Evolutionary conservation across 1,284 basidiomycete species (phyloP).

Genomic region (Naganishia cerealis): DNA sequence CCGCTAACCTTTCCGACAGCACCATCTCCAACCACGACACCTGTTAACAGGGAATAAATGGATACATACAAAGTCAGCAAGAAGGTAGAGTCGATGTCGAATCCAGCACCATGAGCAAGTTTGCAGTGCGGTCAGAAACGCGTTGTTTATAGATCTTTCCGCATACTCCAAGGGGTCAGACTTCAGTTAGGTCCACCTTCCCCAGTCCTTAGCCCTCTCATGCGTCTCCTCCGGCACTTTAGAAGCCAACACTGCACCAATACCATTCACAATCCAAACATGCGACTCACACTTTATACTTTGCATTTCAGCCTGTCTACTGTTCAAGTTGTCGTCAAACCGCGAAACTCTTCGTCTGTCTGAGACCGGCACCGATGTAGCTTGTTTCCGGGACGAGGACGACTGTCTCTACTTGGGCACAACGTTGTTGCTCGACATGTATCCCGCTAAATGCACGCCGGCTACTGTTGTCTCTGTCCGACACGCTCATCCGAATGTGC

Average conservation of each 20-base stretch:
- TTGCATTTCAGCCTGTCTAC: constrained; percentile 25
- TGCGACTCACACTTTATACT: constrained; percentile 35
- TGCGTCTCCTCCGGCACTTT: background rate
- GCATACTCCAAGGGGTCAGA: background rate
- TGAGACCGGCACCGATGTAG: no score
- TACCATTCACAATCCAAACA: background rate
- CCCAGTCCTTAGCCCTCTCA: background rate
- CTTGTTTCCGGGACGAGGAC: background rate
- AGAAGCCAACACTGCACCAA: background rate
- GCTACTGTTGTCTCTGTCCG: constrained; percentile 27
- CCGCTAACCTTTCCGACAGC: constrained; percentile 90
- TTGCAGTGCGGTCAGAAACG: background rate
- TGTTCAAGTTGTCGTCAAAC: background rate
- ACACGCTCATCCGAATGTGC: constrained; percentile 22
- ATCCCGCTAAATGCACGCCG: background rate
- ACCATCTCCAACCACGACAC: constrained; percentile 96
- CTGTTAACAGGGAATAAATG: constrained; percentile 34
- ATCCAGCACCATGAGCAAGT: background rate
- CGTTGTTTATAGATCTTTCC: background rate
- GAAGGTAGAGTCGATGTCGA: background rate
- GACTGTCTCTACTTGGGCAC: background rate
- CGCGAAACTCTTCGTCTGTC: background rate
- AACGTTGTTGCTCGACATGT: no score
- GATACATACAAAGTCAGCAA: background rate
- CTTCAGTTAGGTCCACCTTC: background rate